A percentile compares a stretch with the other conserved stretches of the same genome.
phyloP scores from a whole-genome alignment of 352 stramenopile species.

The Pythium utonaiense region DNA sequence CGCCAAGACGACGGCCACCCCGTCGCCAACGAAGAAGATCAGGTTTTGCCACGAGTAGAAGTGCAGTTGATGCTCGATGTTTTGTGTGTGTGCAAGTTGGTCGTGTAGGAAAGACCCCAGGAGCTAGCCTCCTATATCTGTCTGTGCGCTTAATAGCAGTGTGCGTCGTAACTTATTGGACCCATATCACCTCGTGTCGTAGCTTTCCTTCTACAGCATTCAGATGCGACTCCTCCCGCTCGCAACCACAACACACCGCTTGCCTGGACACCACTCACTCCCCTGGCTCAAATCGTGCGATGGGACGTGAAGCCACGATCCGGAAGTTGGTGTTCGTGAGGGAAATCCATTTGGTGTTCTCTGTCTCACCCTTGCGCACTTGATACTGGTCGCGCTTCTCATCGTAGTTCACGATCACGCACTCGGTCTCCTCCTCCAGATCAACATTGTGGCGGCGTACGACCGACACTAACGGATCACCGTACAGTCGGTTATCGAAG shows the following conservation, averaged over 20 bases:
- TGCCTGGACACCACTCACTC: too few species aligned
- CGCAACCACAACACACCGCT: too few species aligned
- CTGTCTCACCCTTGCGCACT: constrained; percentile 39
- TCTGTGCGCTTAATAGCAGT: too few species aligned
- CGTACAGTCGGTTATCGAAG: constrained; percentile 41
- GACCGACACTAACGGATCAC: constrained; percentile 31
- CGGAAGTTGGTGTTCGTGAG: constrained; percentile 48
- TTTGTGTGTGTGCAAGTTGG: too few species aligned
- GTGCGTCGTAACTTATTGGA: too few species aligned
- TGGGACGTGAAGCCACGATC: constrained; percentile 29
- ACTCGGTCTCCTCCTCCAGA: constrained; percentile 50
- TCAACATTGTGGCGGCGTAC: constrained; percentile 34
- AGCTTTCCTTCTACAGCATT: too few species aligned
- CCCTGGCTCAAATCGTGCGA: constrained; percentile 24
- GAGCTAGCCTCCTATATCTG: too few species aligned
- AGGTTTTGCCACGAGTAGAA: neutral
- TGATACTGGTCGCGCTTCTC: constrained; percentile 34
- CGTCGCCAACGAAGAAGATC: neutral
- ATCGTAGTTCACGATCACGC: constrained; percentile 44
- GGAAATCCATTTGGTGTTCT: constrained; percentile 48
- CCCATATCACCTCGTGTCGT: too few species aligned
- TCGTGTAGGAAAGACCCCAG: too few species aligned
- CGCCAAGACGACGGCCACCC: constrained; percentile 5
- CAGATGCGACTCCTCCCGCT: too few species aligned
- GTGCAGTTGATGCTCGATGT: too few species aligned